Base-by-base conservation (phyloP, 495 filamentous ascomycete species). In the Penicillium parvum region DNA sequence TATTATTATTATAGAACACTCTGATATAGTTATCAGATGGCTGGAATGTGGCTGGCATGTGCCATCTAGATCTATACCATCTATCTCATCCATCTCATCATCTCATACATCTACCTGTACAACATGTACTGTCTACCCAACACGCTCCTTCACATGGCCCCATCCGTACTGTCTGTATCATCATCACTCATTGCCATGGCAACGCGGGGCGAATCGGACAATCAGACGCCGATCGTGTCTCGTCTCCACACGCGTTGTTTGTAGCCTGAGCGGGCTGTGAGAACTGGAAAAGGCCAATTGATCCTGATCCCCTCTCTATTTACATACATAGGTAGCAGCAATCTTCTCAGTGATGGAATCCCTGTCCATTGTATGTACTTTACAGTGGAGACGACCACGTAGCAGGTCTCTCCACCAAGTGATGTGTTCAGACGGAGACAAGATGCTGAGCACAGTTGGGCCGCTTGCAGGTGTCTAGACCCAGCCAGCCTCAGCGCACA, bases 401-500 rank as follows among this genome's bases (percentile, higher is more conserved):
- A n/a, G n/a, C 36, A 38, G 19, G 23, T 22, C 43, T 23, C 26
- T 32, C 33, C 43, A 37, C 34, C 25, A 30, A 10, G 5, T 30
- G 28, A 30, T 30, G 28, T 15, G 9, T 30, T 15, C n/a, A 30
- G 28, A 10, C 7, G 12, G 12, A 12, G n/a, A 15, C 17, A 20
- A 7, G 10, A 12, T n/a, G 23, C n/a, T n/a, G n/a, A n/a, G n/a
- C n/a, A n/a, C n/a, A 40, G 11, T 35, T 16, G 25, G 39, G 39
- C 49, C 37, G 35, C 40, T 30, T 53, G 50, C 50, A 53, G 30
- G 28, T 15, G 40, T 53, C 50, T 53, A 53, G 50, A 53, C 45
- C 35, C 16, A 16, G 17, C 23, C 12, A 15, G 15, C 29, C 6
- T 10, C 34, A 39, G 19, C 34, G 27, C 27, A 12, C 15, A 19